Conservation (phyloP, 2,329 filamentous ascomycete genomes). For the Thelonectria blattea region DNA sequence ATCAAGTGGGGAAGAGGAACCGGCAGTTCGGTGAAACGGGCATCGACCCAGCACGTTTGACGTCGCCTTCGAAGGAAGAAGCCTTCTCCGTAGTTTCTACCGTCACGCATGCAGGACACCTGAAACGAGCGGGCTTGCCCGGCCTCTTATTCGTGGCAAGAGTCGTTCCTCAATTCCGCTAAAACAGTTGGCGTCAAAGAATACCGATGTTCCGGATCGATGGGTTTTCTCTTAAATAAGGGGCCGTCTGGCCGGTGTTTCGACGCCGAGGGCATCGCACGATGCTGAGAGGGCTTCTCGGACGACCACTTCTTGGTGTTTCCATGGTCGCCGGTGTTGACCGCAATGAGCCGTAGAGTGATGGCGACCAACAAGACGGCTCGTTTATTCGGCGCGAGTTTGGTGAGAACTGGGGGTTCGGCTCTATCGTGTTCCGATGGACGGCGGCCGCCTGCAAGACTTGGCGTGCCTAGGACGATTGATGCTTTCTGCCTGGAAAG, state of each 20-base stretch:
- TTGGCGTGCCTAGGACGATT: background rate
- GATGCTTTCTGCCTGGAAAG: background rate
- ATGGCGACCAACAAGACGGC: background rate
- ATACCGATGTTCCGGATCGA: background rate
- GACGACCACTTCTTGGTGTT: background rate
- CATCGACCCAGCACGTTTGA: background rate
- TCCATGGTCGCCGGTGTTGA: background rate
- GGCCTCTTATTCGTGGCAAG: background rate
- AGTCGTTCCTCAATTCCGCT: background rate
- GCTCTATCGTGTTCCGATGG: background rate
- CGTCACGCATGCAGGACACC: conserved; percentile 4
- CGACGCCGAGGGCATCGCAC: background rate
- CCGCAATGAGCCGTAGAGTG: background rate
- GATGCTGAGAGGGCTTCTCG: background rate
- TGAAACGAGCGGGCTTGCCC: conserved; percentile 13
- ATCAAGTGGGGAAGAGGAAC: background rate
- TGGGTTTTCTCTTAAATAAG: background rate
- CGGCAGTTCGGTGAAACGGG: conserved; percentile 6
- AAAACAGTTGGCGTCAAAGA: conserved; percentile 8
- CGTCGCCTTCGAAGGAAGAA: background rate
- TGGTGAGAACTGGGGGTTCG: background rate
- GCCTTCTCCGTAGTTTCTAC: background rate
- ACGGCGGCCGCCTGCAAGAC: background rate
- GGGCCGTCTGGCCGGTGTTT: background rate
- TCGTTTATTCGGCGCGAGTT: background rate